A percentile compares a stretch with the other conserved stretches of the same genome.
These are phyloP conservation scores for Pythium graminicola DNA, from an alignment of 352 stramenopile genomes.

Conservation along the genomic window DNA sequence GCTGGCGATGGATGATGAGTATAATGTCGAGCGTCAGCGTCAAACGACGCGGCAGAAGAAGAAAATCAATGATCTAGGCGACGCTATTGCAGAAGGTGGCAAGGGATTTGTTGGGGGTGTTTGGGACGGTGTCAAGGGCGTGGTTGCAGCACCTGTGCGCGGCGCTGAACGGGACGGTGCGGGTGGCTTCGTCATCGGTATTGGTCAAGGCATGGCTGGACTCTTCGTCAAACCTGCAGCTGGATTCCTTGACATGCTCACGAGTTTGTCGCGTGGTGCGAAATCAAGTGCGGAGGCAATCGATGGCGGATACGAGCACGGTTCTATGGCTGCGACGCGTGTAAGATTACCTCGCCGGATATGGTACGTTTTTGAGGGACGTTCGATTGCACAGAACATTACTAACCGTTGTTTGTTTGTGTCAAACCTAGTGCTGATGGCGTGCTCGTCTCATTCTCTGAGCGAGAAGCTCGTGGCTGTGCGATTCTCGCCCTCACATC, in stretches of 20 bases:
- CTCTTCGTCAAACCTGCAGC: slow-evolving; percentile 80
- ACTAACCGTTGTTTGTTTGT: background rate
- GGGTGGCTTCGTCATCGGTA: slow-evolving; percentile 76
- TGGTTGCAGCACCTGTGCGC: slow-evolving; percentile 66
- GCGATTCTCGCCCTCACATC: slow-evolving; percentile 71
- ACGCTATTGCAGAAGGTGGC: slow-evolving; percentile 74
- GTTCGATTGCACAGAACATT: background rate
- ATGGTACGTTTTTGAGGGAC: slow-evolving; percentile 38
- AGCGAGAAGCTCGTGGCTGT: slow-evolving; percentile 68
- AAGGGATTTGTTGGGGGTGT: slow-evolving; percentile 73
- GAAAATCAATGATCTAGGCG: slow-evolving; percentile 69
- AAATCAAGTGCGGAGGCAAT: slow-evolving; percentile 80
- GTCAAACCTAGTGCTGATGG: slow-evolving; percentile 44
- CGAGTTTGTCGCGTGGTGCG: slow-evolving; percentile 66
- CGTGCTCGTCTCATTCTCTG: slow-evolving; percentile 75
- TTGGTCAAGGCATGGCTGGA: slow-evolving; percentile 75
- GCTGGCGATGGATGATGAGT: slow-evolving; percentile 83
- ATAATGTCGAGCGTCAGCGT: slow-evolving; percentile 76
- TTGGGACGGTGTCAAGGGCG: slow-evolving; percentile 78
- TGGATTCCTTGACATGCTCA: slow-evolving; percentile 77
- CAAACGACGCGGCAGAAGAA: slow-evolving; percentile 69
- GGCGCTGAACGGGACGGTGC: slow-evolving; percentile 72
- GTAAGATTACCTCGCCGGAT: slow-evolving; percentile 67
- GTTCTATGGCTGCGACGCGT: slow-evolving; percentile 42
- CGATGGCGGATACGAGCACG: slow-evolving; percentile 45